Percentiles rank a stretch among this genome's conserved stretches.
Conservation (phyloP, 2,329 filamentous ascomycete genomes). For the Paraphoma chrysanthemicola region DNA sequence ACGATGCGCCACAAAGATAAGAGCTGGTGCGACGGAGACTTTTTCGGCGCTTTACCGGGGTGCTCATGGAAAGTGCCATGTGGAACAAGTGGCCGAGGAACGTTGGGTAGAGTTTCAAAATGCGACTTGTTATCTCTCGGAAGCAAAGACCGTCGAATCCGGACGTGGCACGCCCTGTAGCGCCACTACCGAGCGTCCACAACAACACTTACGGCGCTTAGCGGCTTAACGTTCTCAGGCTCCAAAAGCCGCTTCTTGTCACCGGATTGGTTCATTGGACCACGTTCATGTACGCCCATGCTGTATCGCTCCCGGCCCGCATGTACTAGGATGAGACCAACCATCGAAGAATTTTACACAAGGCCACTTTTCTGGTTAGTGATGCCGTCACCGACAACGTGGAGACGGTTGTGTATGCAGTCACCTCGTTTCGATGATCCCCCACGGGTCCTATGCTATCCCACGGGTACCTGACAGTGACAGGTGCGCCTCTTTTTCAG, state of each 20-base stretch:
- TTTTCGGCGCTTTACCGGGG: background rate
- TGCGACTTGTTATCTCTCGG: background rate
- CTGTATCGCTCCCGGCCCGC: background rate
- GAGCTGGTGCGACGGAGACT: background rate
- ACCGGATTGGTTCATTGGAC: background rate
- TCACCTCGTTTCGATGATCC: background rate
- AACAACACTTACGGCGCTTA: background rate
- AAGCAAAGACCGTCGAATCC: background rate
- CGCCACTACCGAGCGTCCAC: background rate
- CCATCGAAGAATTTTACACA: background rate
- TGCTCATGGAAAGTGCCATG: background rate
- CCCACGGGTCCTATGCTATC: background rate
- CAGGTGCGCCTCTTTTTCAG: background rate
- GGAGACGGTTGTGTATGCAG: background rate
- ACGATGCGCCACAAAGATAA: background rate
- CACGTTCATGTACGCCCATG: background rate
- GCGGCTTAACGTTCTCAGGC: background rate
- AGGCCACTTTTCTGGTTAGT: background rate
- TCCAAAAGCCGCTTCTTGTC: background rate
- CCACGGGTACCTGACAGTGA: background rate
- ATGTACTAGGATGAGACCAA: background rate
- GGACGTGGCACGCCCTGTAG: background rate
- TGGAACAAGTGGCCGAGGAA: background rate
- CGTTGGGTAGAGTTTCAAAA: background rate
- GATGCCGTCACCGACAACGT: background rate